Percentiles rank a stretch among this genome's conserved stretches.
Conservation (phyloP, 2,329 filamentous ascomycete genomes). For the Claviceps maximensis region DNA sequence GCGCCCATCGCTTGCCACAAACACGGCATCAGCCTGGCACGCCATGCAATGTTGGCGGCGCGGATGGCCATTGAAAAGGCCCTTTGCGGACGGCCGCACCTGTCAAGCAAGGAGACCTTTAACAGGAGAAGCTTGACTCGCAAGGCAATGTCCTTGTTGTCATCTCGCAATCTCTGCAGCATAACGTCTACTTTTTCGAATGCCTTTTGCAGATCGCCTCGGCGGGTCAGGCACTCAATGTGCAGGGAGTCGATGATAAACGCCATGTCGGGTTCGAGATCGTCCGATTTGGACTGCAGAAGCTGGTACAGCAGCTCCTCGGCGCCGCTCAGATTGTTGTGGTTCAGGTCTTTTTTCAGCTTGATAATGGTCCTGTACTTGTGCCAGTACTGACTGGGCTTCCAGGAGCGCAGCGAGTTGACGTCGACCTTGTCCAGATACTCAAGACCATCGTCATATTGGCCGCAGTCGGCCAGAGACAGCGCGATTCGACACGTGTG, state of each 20-base stretch:
- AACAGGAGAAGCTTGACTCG: constrained; percentile 58
- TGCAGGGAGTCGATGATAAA: constrained; percentile 39
- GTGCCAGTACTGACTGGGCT: constrained; percentile 60
- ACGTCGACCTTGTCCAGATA: constrained; percentile 34
- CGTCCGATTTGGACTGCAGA: constrained; percentile 35
- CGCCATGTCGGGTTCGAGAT: constrained; percentile 38
- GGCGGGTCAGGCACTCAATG: constrained; percentile 36
- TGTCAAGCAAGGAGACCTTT: constrained; percentile 59
- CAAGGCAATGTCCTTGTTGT: constrained; percentile 43
- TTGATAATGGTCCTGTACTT: constrained; percentile 55
- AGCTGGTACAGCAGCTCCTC: constrained; percentile 38
- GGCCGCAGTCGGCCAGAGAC: constrained; percentile 47
- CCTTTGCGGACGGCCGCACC: constrained; percentile 54
- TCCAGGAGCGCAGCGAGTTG: constrained; percentile 56
- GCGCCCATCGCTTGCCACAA: constrained; percentile 62
- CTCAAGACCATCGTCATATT: constrained; percentile 52
- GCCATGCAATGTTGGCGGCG: constrained; percentile 61
- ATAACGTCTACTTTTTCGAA: constrained; percentile 34
- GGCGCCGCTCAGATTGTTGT: constrained; percentile 37
- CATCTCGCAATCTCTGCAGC: constrained; percentile 27
- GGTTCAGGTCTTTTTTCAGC: constrained; percentile 48
- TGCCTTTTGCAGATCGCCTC: constrained; percentile 33
- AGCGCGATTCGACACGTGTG: constrained; percentile 57
- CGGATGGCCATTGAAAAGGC: constrained; percentile 66
- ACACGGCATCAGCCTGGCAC: constrained; percentile 51